Percentiles rank a stretch among this genome's conserved stretches.
These are phyloP conservation scores for Fonsecaea nubica DNA, from an alignment of 2,329 filamentous ascomycete species.

Conservation along the genomic window DNA sequence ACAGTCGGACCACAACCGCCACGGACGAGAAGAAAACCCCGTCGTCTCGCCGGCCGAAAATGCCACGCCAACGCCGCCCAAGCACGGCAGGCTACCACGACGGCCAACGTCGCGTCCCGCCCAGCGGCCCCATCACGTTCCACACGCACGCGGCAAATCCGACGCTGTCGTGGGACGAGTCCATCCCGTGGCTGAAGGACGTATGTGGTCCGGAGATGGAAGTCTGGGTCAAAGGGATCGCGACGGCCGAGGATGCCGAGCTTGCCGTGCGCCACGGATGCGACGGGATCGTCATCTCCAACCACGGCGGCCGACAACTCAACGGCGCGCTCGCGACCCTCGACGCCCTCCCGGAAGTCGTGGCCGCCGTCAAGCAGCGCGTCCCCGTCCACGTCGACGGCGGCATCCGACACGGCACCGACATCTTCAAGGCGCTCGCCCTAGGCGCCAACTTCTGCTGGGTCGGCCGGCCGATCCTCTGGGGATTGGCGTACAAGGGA, in stretches of 20 bases:
- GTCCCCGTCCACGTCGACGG: slow-evolving; percentile 59
- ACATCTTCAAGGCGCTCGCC: slow-evolving; percentile 65
- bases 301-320: slow-evolving; percentile 50
- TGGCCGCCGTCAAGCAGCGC: slow-evolving; percentile 39
- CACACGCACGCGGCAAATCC: slow-evolving; percentile 96
- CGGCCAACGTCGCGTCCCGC: slow-evolving; percentile 58
- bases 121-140: slow-evolving; percentile 85
- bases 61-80: slow-evolving; percentile 13
- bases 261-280: slow-evolving; percentile 47
- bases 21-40: slow-evolving; percentile 17
- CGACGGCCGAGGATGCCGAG: slow-evolving; percentile 46
- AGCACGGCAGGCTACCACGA: slow-evolving; percentile 29
- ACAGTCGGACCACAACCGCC: slow-evolving; percentile 12
- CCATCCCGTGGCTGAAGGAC: slow-evolving; percentile 37
- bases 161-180: slow-evolving; percentile 56
- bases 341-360: slow-evolving; percentile 45
- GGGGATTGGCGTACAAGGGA: slow-evolving; percentile 52
- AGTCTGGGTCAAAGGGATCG: slow-evolving; percentile 40
- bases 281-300: slow-evolving; percentile 49
- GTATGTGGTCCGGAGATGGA: slow-evolving; percentile 28
- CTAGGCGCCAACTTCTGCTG: slow-evolving; percentile 59
- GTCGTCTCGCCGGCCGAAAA: slow-evolving; percentile 14
- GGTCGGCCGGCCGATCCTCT: slow-evolving; percentile 57
- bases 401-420: slow-evolving; percentile 62
- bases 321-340: slow-evolving; percentile 49